Evolutionary conservation across 139 green algal genomes (phyloP).

Genomic region (Chloropicon primus): DNA sequence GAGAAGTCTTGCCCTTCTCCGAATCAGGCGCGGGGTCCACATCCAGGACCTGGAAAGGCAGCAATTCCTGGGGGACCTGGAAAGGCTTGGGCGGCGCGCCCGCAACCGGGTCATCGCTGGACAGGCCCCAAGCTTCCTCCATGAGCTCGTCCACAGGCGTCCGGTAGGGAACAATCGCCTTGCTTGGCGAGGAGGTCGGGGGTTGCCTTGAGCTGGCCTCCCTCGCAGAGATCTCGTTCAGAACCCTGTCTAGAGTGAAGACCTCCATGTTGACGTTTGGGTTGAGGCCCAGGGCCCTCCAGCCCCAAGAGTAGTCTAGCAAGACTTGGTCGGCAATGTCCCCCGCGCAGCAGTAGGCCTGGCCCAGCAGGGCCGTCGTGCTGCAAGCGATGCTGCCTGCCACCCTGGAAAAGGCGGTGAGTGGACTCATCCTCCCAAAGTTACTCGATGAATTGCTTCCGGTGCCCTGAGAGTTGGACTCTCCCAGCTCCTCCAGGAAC

Average conservation of each 20-base stretch:
- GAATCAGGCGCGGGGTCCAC: not conserved
- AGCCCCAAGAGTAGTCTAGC: not conserved
- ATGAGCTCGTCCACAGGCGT: no score
- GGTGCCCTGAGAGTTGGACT: no score
- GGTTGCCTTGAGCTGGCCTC: not conserved
- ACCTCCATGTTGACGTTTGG: not conserved
- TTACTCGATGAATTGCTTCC: no score
- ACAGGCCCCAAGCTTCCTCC: no score
- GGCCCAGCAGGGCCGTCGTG: not conserved
- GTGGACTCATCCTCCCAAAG: not conserved
- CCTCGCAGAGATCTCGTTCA: not conserved
- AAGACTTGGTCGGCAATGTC: not conserved
- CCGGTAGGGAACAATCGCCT: no score
- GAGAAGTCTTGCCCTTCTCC: not conserved
- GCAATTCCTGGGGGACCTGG: no score
- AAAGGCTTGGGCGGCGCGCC: no score
- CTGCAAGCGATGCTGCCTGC: not conserved
- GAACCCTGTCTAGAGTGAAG: not conserved
- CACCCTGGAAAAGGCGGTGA: not conserved
- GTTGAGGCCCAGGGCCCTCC: not conserved
- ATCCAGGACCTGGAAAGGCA: not conserved
- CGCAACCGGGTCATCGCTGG: no score
- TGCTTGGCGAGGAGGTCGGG: no score
- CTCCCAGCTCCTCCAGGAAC: not conserved
- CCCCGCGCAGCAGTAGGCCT: not conserved